These are phyloP conservation scores for Umbilicaria muhlenbergii DNA, from an alignment of 495 filamentous ascomycete genomes.

Conservation along the genomic window DNA sequence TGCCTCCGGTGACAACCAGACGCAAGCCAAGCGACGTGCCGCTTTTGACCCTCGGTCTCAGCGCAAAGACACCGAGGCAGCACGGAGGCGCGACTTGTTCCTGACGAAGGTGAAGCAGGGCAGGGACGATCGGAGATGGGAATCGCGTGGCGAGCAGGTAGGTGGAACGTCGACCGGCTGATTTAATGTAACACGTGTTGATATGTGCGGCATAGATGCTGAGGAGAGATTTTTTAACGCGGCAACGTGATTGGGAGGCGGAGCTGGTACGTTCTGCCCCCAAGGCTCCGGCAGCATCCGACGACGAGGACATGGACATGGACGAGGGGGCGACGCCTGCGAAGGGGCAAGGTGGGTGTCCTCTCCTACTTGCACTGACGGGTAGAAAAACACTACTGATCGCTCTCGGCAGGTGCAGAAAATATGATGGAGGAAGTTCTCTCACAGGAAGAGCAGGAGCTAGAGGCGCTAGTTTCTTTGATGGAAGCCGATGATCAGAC, in stretches of 20 bases:
- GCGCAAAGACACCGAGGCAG: constrained; percentile 1
- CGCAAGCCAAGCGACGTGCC: neutral
- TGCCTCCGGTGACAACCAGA: too few relatives aligned
- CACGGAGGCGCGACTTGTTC: constrained; percentile 45
- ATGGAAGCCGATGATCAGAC: constrained; percentile 18
- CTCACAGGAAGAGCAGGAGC: constrained; percentile 37
- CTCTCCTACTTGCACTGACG: too few relatives aligned
- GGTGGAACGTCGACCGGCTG: constrained; percentile 1
- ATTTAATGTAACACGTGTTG: neutral
- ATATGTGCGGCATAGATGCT: constrained; percentile 21
- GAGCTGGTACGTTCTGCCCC: constrained; percentile 20
- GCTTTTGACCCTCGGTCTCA: constrained; percentile 3
- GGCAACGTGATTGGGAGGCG: constrained; percentile 22
- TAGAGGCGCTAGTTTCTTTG: constrained; percentile 37
- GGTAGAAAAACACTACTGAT: too few relatives aligned
- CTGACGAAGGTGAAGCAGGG: constrained; percentile 60
- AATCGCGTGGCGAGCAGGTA: constrained; percentile 66
- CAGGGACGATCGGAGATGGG: constrained; percentile 52
- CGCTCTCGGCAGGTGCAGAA: neutral
- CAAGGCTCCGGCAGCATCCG: constrained; percentile 1
- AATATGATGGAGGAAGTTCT: constrained; percentile 29
- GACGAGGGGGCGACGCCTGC: constrained; percentile 5
- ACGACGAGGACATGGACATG: constrained; percentile 26
- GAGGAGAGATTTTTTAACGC: constrained; percentile 28
- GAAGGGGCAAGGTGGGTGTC: too few relatives aligned